Evolutionary conservation across 176 grass and related monocot genomes (phyloP), one percentile per base, ranked within the genome.

Genomic region (Raddia distichophylla): DNA sequence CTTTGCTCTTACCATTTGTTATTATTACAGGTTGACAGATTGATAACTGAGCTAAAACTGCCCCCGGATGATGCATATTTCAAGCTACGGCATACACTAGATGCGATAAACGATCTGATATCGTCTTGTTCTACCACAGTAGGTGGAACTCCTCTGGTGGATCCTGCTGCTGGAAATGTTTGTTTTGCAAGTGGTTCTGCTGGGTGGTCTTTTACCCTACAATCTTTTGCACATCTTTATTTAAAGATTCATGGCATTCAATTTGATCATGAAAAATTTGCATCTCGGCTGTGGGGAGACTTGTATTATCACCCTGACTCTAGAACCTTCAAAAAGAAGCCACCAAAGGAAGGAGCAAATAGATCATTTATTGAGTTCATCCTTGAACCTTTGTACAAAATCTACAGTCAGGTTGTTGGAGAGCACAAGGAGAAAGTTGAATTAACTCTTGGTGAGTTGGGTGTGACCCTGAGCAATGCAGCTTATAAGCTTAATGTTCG

Each of bases 11-110:
- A 76, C 19, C 16, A 14, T 70, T 53, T 69, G 18, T 51, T 82
- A 60, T 81, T 82, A 54, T 81, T 91, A 62, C 75, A 98, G 95
- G 96, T 99, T 73, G 96, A 99, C 59, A 84, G 93, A 86, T 78
- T 99, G 75, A 93, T 93, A 88, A 95, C 96, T 69, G 96, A 99
- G 83, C 83, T 99, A 52, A 99, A 99, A 76, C 78, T 99, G 19
- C 93, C 96, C 33, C 93, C 96, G 50, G 95, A 93, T 88, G 96
- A 99, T 80, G 93, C 96, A 43, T 99, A 95, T 84, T 99, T 99
- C 87, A 99, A 99, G 86, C 64, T 99, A 33, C 83, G 93, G 37
- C 96, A 99, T 79, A 99, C 93, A 63, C 75, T 93, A 69, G 96
- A 99, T 63, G 79, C 82, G 18, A 93, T 99, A 74, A 99, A 99